A percentile compares a stretch with the other conserved stretches of the same genome.
These are phyloP conservation scores for Pseudozyma tsukubaensis DNA, from an alignment of 1,284 basidiomycete species.

Conservation along the genomic window DNA sequence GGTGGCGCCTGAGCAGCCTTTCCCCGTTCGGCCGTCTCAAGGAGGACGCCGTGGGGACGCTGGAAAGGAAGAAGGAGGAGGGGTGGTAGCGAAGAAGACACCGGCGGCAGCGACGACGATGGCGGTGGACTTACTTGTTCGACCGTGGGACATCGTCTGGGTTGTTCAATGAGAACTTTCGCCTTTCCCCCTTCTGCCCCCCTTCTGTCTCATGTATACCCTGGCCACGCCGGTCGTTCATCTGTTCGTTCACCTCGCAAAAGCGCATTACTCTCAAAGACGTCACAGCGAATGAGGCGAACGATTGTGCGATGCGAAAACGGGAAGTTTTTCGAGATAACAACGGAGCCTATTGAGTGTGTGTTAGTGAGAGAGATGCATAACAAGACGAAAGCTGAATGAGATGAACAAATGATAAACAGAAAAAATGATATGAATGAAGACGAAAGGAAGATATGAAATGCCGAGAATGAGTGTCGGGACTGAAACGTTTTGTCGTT, in stretches of 20 bases:
- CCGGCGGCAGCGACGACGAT: too few relatives aligned
- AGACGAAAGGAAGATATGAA: neutral
- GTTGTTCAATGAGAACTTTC: slow-evolving; percentile 26
- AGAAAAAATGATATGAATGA: neutral
- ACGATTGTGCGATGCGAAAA: neutral
- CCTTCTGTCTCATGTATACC: neutral
- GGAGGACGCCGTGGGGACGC: neutral
- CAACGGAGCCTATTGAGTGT: neutral
- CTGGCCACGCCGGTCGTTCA: too few relatives aligned
- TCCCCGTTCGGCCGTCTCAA: slow-evolving; percentile 1
- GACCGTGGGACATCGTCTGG: slow-evolving; percentile 54
- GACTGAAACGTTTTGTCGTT: too few relatives aligned
- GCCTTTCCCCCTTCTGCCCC: neutral
- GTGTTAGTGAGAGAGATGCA: neutral
- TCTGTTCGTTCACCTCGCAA: too few relatives aligned
- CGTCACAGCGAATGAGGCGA: neutral
- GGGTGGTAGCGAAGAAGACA: neutral
- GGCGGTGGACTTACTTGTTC: slow-evolving; percentile 34
- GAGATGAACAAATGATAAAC: neutral
- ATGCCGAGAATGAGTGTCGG: neutral
- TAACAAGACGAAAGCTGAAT: neutral
- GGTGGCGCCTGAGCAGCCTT: slow-evolving; percentile 5
- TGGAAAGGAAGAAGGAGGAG: neutral
- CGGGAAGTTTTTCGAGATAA: too few relatives aligned
- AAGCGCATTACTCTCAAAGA: too few relatives aligned